Base-by-base conservation (phyloP, 2,329 filamentous ascomycete species). In the Alternaria postmessia region DNA sequence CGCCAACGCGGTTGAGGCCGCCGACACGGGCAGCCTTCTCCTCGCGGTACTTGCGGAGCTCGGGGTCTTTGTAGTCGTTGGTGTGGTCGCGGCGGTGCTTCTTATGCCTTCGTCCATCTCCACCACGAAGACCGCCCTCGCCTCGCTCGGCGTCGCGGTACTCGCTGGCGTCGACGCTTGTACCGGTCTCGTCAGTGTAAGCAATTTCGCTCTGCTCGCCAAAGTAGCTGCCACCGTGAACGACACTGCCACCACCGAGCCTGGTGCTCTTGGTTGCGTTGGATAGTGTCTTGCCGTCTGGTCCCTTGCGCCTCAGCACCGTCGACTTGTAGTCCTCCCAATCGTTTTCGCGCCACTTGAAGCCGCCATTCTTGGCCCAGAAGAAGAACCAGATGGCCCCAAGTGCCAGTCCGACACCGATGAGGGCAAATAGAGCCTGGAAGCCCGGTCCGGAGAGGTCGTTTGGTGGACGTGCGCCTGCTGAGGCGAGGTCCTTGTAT, bases 321-420 rank as follows among this genome's bases (percentile, higher is more conserved):
- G 94, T 97, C 1, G 91, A 90, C 78, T 98, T 98, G 87, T 99
- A 99, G 74, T 99, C 95, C 6, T 98, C 94, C 94, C 95, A 99
- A 80, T 99, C 95, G 36, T 88, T 85, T 64, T 96, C 53, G 83
- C 86, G 86, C 85, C 93, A 98, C 65, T 91, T 83, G 82, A 98
- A 97, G 14, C 95, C 95, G 63, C 95, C 95, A 71, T 98, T 97
- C 81, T 91, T 94, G 58, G 94, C 94, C 91, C 92, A 96, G 70
- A 79, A 96, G 86, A 99, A 98, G 86, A 99, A 97, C 94, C 95
- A 99, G 74, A 98, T 93, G 24, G 85, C 87, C 0, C 84, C 86
- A 4, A 91, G 60, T 24, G 95, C 91, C 75, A 98, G 91, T 32
- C 82, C 87, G 0, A 89, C 88, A 34, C 92, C 93, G 53, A 98